phyloP scores from a whole-genome alignment of 306 rosid genomes.

The Prosopis cineraria region DNA sequence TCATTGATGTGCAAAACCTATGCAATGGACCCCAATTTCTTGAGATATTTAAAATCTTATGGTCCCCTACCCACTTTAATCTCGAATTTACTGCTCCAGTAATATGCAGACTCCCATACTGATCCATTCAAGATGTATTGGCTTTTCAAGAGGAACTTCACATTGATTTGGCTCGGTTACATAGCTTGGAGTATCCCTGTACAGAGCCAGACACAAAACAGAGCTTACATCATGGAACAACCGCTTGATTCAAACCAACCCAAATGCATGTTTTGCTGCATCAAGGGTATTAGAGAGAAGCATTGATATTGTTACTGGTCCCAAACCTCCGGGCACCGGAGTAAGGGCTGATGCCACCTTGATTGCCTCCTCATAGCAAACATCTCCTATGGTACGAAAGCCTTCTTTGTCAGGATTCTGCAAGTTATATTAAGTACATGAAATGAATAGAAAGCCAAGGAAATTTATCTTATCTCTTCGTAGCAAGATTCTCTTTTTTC shows the following conservation, averaged over 20 bases:
- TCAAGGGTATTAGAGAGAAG: conserved; percentile 56
- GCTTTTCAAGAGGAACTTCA: conserved; percentile 6
- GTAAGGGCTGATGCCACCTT: conserved; percentile 60
- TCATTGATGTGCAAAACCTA: conserved; percentile 3
- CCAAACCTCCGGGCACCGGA: conserved; percentile 61
- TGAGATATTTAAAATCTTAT: neutral
- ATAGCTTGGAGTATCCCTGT: neutral
- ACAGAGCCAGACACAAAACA: neutral
- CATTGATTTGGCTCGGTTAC: neutral
- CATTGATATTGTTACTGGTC: conserved; percentile 48
- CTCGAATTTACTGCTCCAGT: neutral
- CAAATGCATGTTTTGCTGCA: conserved; percentile 45
- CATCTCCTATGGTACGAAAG: conserved; percentile 44
- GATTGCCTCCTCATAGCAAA: conserved; percentile 57
- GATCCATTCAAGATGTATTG: neutral
- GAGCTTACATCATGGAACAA: conserved; percentile 19
- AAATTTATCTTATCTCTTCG: neutral
- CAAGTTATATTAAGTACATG: conserved; percentile 19
- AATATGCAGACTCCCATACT: neutral
- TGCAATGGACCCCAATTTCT: conserved; percentile 14
- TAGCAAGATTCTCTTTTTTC: too few species aligned
- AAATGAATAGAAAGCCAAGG: neutral
- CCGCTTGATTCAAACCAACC: conserved; percentile 35
- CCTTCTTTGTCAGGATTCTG: conserved; percentile 39
- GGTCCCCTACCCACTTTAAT: neutral